Evolutionary conservation across 73 alveolate genomes (phyloP), one percentile per base, ranked within the genome.

Genomic region (Stentor roeselii): DNA sequence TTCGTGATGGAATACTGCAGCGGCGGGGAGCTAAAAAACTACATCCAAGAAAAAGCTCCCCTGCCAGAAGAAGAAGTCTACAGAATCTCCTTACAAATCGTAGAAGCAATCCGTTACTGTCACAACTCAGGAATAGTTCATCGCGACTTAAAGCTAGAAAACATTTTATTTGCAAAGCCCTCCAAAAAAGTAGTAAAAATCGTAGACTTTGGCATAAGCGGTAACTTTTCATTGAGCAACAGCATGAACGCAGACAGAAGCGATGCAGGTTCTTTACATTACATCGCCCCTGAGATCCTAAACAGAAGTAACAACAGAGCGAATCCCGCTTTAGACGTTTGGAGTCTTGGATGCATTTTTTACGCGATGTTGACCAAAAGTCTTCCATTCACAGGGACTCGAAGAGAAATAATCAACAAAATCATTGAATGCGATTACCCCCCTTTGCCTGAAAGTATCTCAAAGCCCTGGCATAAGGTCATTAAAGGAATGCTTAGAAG

Each of bases 81-180:
- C 39, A 89, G 84, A 74, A 86, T 95, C 61, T 89, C 91, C 89
- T 89, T 84, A 37, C 93, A 95, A 87, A 83, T 96, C 3, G 91
- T 90, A 6, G 84, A 90, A 21, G 99, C 98, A 6, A 91, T 95
- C 38, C 75, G 89, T 76, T 96, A 96, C 83, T 95, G 99, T 78
- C 99, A 96, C 86, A 84, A 90, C 42, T 93, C 91, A 84, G 90
- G 91, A 86, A 88, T 95, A 30, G 92, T 96, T 6, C 99, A 96
- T 90, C 75, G 99, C 86, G 99, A 96, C 86, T 59, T 96, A 42
- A 96, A 96, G 74, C 98, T 98, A 59, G 98, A 93, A 60, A 96
- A 96, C 82, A 85, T 96, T 75, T 85, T 96, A 50, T 41, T 76
- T 39, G 76, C 67, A 27, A 21, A 21, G 34, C 60, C 27, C 32